Evolutionary conservation across 345 rosid genomes (phyloP).

Genomic region (Cardamine resedifolia): DNA sequence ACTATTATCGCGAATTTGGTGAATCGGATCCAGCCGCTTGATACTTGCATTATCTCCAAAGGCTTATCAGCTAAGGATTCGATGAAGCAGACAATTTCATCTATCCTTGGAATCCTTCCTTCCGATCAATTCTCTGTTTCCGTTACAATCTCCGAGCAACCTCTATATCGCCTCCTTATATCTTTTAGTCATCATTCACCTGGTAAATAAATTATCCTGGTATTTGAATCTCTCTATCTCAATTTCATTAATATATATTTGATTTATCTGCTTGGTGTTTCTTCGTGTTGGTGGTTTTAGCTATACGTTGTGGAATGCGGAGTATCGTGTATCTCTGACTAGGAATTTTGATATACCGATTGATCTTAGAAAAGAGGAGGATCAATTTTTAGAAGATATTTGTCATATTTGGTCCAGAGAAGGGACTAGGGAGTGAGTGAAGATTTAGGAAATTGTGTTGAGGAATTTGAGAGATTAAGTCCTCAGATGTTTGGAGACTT

Average conservation of each 20-base stretch:
- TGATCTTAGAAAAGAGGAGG: constrained; percentile 34
- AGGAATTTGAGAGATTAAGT: constrained; percentile 51
- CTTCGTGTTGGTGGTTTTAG: constrained; percentile 38
- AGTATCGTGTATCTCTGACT: constrained; percentile 72
- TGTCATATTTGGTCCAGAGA: constrained; percentile 36
- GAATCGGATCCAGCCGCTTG: constrained; percentile 75
- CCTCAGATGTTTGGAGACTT: constrained; percentile 64
- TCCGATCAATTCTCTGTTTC: constrained; percentile 73
- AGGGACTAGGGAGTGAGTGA: constrained; percentile 33
- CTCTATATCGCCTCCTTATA: constrained; percentile 66
- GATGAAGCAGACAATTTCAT: constrained; percentile 86
- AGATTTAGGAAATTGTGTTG: constrained; percentile 38
- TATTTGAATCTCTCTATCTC: background rate
- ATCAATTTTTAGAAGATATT: constrained; percentile 20
- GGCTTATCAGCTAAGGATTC: constrained; percentile 84
- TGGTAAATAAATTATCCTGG: constrained; percentile 39
- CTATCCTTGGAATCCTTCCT: constrained; percentile 92
- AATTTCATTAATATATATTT: background rate
- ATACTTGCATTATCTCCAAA: constrained; percentile 70
- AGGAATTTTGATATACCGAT: constrained; percentile 61
- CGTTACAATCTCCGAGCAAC: constrained; percentile 55
- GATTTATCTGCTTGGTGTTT: background rate
- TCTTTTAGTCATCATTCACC: constrained; percentile 86
- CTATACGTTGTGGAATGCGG: constrained; percentile 93
- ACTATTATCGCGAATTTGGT: constrained; percentile 79